A percentile compares a stretch with the other conserved stretches of the same genome.
Evolutionary conservation across 2,329 filamentous ascomycete genomes (phyloP).

Genomic region (Aquanectria penicillioides): DNA sequence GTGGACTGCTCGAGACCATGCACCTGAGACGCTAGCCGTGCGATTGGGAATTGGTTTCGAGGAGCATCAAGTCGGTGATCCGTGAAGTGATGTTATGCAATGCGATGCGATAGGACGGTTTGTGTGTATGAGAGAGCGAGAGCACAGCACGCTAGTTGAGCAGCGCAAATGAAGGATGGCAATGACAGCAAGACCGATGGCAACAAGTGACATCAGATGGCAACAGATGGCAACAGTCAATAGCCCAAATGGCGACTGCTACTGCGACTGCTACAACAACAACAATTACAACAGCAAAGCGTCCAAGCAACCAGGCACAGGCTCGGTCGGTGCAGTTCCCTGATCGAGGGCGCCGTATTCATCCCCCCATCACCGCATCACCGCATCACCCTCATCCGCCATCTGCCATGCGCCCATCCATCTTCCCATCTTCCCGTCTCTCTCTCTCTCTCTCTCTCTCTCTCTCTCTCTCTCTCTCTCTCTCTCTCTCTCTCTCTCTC

Average conservation of each 20-base stretch:
- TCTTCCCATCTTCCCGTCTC: constrained; percentile 23
- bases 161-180: constrained; percentile 3
- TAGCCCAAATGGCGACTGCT: too few relatives aligned
- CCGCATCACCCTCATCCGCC: too few relatives aligned
- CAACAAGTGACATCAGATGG: too few relatives aligned
- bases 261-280: too few relatives aligned
- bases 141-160: neutral
- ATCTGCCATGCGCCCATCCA: constrained; percentile 21
- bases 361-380: too few relatives aligned
- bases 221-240: too few relatives aligned
- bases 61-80: neutral
- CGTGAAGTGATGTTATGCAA: too few relatives aligned
- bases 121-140: too few relatives aligned
- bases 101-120: too few relatives aligned
- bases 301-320: constrained; percentile 22
- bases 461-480: neutral
- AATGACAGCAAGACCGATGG: too few relatives aligned
- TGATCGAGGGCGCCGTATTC: constrained; percentile 26
- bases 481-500: too few relatives aligned
- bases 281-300: too few relatives aligned
- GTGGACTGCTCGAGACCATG: constrained; percentile 33
- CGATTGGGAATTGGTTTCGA: constrained; percentile 5
- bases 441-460: constrained; percentile 26
- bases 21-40: constrained; percentile 24
- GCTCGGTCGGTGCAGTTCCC: constrained; percentile 32